Percentiles rank a stretch among this genome's conserved stretches.
These are phyloP conservation scores for Grosmannia serpens DNA, from an alignment of 2,329 filamentous ascomycete genomes.

Conservation along the genomic window DNA sequence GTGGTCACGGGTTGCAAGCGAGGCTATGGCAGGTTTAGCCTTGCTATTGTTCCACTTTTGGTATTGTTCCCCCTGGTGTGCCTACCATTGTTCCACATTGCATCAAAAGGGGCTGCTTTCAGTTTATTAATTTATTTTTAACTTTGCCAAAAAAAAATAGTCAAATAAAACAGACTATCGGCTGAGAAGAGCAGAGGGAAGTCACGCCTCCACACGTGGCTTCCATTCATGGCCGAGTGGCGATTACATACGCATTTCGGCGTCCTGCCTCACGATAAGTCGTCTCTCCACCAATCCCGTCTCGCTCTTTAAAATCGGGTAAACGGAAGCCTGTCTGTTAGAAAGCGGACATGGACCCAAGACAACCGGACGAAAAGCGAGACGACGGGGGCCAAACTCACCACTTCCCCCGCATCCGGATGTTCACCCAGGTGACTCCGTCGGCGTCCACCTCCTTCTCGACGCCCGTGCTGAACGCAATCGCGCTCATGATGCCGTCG, in stretches of 20 bases:
- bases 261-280: not conserved
- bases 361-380: not conserved
- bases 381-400: conserved; percentile 26
- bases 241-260: not conserved
- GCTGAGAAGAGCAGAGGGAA: not conserved
- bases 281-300: not conserved
- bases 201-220: not conserved
- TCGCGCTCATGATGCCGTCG: conserved; percentile 94
- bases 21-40: conserved; percentile 1
- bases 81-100: not conserved
- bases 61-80: conserved; percentile 2
- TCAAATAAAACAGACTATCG: too few species aligned
- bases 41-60: conserved; percentile 10
- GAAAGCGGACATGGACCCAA: not conserved
- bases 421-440: conserved; percentile 72
- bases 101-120: not conserved
- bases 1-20: not conserved
- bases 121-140: not conserved
- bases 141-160: not conserved
- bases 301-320: conserved; percentile 19
- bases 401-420: conserved; percentile 77
- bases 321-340: conserved; percentile 22
- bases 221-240: not conserved
- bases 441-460: conserved; percentile 86
- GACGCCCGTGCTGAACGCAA: conserved; percentile 79